A percentile compares a stretch with the other conserved stretches of the same genome.
Conservation (phyloP, 2,329 filamentous ascomycete species). For the Ciborinia camelliae region DNA sequence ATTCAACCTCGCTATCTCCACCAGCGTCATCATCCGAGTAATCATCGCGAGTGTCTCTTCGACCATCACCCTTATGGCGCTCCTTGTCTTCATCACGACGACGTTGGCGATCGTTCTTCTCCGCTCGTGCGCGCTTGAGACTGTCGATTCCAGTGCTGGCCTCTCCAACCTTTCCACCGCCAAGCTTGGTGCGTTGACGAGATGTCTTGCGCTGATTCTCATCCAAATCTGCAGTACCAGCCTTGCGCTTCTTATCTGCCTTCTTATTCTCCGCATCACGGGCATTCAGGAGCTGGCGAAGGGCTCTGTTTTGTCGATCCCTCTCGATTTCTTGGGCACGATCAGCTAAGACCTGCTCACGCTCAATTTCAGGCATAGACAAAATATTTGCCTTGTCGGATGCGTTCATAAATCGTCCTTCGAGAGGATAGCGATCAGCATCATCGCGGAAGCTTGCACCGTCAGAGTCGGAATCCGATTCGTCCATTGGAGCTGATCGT, state of each 20-base stretch:
- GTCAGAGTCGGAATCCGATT: slow-evolving; percentile 77
- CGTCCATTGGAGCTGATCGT: slow-evolving; percentile 84
- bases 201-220: slow-evolving; percentile 72
- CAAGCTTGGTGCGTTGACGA: slow-evolving; percentile 65
- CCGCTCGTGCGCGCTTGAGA: slow-evolving; percentile 58
- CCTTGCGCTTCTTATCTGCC: slow-evolving; percentile 68
- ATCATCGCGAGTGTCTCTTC: slow-evolving; percentile 47
- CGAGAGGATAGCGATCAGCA: slow-evolving; percentile 74
- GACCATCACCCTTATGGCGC: slow-evolving; percentile 46
- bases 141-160: slow-evolving; percentile 70
- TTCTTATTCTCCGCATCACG: slow-evolving; percentile 60
- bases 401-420: slow-evolving; percentile 75
- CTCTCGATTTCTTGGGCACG: slow-evolving; percentile 79
- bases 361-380: slow-evolving; percentile 82
- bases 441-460: slow-evolving; percentile 50
- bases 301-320: slow-evolving; percentile 75
- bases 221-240: slow-evolving; percentile 72
- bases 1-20: slow-evolving; percentile 77
- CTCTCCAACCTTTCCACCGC: slow-evolving; percentile 64
- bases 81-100: slow-evolving; percentile 60
- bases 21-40: slow-evolving; percentile 61
- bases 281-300: slow-evolving; percentile 71
- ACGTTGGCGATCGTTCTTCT: slow-evolving; percentile 62
- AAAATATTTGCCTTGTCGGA: slow-evolving; percentile 77
- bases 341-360: slow-evolving; percentile 85